A percentile compares a stretch with the other conserved stretches of the same genome.
Evolutionary conservation across 2,329 filamentous ascomycete genomes (phyloP).

Genomic region (Xylariaceae sp.): DNA sequence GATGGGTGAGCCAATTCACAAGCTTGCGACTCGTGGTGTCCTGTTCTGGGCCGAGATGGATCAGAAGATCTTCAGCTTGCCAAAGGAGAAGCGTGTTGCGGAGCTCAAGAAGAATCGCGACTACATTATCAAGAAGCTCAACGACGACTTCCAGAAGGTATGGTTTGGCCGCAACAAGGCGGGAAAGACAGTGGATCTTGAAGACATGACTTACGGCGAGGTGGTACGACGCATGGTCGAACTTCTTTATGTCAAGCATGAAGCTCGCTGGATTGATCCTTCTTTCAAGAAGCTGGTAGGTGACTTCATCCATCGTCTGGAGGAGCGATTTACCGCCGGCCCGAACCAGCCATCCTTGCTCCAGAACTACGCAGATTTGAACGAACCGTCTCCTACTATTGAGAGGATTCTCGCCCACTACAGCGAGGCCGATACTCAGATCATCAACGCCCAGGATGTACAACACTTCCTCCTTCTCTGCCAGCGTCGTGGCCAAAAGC

Average conservation of each 20-base stretch:
- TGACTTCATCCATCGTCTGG: constrained; percentile 93
- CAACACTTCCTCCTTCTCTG: constrained; percentile 94
- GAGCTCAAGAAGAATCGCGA: constrained; percentile 84
- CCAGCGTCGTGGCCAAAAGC: constrained; percentile 89
- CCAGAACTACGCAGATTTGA: constrained; percentile 84
- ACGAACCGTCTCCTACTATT: constrained; percentile 72
- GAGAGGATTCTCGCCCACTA: constrained; percentile 77
- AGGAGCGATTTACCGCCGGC: constrained; percentile 84
- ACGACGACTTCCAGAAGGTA: constrained; percentile 93
- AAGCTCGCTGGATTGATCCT: constrained; percentile 84
- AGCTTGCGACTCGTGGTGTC: constrained; percentile 93
- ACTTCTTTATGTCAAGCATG: constrained; percentile 86
- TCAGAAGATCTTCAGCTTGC: constrained; percentile 91
- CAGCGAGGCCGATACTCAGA: constrained; percentile 78
- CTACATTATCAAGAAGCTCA: constrained; percentile 92
- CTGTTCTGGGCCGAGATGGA: constrained; percentile 99
- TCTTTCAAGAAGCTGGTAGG: constrained; percentile 79
- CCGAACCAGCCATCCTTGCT: constrained; percentile 72
- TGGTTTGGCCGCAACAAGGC: constrained; percentile 87
- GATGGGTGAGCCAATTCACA: constrained; percentile 99
- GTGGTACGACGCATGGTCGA: constrained; percentile 83
- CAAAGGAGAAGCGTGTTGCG: constrained; percentile 86
- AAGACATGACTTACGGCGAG: constrained; percentile 93
- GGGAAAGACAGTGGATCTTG: constrained; percentile 77
- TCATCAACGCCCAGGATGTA: constrained; percentile 97